Evolutionary conservation across 2,329 filamentous ascomycete species (phyloP).

Genomic region (Elsinoe arachidis): DNA sequence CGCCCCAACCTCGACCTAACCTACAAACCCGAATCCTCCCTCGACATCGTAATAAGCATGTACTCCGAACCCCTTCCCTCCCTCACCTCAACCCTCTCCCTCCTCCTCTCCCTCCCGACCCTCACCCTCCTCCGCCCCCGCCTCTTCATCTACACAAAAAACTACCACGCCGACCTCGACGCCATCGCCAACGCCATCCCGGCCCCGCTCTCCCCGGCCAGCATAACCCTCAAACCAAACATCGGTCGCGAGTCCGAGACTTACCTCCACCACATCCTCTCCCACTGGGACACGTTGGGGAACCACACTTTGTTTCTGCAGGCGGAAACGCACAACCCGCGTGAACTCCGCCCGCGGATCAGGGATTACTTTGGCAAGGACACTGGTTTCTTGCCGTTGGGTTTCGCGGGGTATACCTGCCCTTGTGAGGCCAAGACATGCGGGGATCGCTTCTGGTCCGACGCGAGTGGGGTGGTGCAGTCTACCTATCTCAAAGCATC

Average conservation of each 20-base stretch:
- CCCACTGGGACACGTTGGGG: slow-evolving; percentile 36
- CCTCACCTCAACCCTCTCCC: slow-evolving; percentile 21
- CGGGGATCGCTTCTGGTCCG: slow-evolving; percentile 34
- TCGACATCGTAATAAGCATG: slow-evolving; percentile 33
- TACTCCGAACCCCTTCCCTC: slow-evolving; percentile 27
- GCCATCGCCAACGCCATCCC: slow-evolving; percentile 21
- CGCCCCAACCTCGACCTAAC: slow-evolving; percentile 17
- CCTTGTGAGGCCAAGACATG: slow-evolving; percentile 34
- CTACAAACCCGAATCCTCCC: slow-evolving; percentile 19
- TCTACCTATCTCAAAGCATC: slow-evolving; percentile 27
- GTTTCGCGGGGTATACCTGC: slow-evolving; percentile 32
- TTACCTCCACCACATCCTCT: slow-evolving; percentile 40
- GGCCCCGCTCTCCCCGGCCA: slow-evolving; percentile 17
- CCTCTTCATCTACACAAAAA: slow-evolving; percentile 29
- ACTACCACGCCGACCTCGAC: slow-evolving; percentile 20
- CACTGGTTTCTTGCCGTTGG: slow-evolving; percentile 41
- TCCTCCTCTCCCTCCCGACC: slow-evolving; percentile 20
- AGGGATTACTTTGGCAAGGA: slow-evolving; percentile 31
- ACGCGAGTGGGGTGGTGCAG: slow-evolving; percentile 32
- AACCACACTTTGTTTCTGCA: slow-evolving; percentile 42
- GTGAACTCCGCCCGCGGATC: slow-evolving; percentile 31
- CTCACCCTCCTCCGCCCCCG: slow-evolving; percentile 18
- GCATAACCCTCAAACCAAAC: slow-evolving; percentile 28
- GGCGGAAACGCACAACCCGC: slow-evolving; percentile 34
- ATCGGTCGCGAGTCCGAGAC: slow-evolving; percentile 38